Evolutionary conservation across 345 rosid genomes (phyloP), one percentile per base, ranked within the genome.

Genomic region (Mangifera indica): DNA sequence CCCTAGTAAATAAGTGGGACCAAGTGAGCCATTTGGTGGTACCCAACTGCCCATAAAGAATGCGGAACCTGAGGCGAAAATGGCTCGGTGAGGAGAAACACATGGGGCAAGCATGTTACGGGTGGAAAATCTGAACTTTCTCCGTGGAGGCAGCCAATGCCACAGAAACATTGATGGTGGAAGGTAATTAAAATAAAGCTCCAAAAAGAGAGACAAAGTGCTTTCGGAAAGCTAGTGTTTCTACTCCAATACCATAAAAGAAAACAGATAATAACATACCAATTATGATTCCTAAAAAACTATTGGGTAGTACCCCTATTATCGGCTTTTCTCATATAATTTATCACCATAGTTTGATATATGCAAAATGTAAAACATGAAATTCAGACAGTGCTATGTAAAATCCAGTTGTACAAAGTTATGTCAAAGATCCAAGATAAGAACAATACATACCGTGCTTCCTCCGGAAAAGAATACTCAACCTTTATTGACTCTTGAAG

Each of bases 211-310:
- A 25, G 42, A 58, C 60, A 24, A 34, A 69, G 10, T 11, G 51
- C 49, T 3, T 21, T 37, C 9, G 20, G 13, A 20, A 54, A 54
- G 40, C 55, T 45, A 24, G 26, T 46, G 3, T 46, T 24, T 14
- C 68, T 3, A 15, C 25, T 7, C 42, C 25, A 44, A 21, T 58
- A 25, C 26, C 63, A n/a, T 44, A 18, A 21, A 42, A 26, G 52
- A 32, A 57, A 58, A 10, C 73, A 25, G 53, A 52, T 11, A 20
- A 26, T 4, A 9, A 3, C 15, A 46, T 11, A 32, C 44, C 40
- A n/a, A 66, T 29, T 17, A 18, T 66, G 52, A 11, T 52, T n/a
- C 52, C 37, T 54, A 20, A 67, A 29, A 34, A 67, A 67, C 26
- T 58, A 34, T 24, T 51, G 18, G 3, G 8, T 6, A 10, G 15